Base-by-base conservation (phyloP, 1,139 yeast species). In the Kazachstania sp. region DNA sequence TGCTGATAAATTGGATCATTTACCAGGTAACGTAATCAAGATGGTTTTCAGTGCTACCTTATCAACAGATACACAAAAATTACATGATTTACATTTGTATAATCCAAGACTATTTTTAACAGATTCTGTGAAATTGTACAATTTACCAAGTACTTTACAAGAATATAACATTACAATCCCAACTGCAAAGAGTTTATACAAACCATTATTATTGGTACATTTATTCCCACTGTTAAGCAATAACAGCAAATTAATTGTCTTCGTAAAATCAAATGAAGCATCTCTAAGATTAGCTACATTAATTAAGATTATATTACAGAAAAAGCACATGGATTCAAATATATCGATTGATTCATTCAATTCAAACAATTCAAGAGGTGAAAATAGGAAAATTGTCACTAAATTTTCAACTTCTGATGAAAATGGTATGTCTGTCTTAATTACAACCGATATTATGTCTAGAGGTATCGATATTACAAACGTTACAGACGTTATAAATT, bases 401-500 rank as follows among this genome's bases (percentile, higher is more conserved):
- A 73, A 73, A 11, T 88, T 90, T 59, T 70, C 78, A 2, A 77
- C 30, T 13, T 26, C 34, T 3, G 30, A 42, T 11, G 47, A 48
- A 11, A 15, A 7, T n/a, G 7, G 29, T 2, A 68, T 75, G 43
- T 71, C 74, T 46, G 66, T 90, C 8, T 70, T 90, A 50, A 82
- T 88, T 9, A 87, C 95, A 26, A 92, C 98, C 0, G 99, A 92
- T 67, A 75, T 92, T 58, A 86, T 94, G 61, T 86, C 97, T 16
- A 81, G 99, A 67, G 99, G 99, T 70, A 78, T 92, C 39, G 96
- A 92, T 68, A 75, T 94, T 43, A 69, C 75, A 9, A 73, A 81
- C 7, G 79, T 94, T 44, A 74, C 80, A 30, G 79, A 81, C 51
- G 97, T 92, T 13, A 68, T 92, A 46, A 94, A 92, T 65, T 92